Base-by-base conservation (phyloP, 1,284 basidiomycete species). In the Hypsizygus ulmarius region DNA sequence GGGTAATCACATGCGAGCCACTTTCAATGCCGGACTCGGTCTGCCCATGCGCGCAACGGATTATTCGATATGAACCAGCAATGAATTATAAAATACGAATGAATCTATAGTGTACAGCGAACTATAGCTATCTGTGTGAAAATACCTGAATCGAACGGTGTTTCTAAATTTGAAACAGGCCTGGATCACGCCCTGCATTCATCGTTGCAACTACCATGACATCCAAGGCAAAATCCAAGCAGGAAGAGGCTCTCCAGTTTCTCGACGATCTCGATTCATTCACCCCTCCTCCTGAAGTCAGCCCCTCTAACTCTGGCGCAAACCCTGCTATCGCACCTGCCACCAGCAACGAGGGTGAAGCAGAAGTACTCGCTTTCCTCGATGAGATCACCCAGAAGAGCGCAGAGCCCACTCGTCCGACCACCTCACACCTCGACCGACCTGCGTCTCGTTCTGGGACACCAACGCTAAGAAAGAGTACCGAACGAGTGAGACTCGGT, bases 371-470 rank as follows among this genome's bases (percentile, higher is more conserved):
- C 36, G 93, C 93, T 18, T 96, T 95, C 72, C 81, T 97, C 45
- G 92, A 97, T 67, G 92, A 96, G 67, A 92, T 96, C 59, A 93
- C 91, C 0, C 90, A 91, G 76, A 93, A 93, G 69, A 87, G 82
- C 64, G 75, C 84, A 3, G 88, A 89, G 57, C 85, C 87, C 3
- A 81, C 82, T 7, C 81, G 84, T 34, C 60, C 76, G 1, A 69
- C 81, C 21, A 68, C 77, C 25, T 65, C 76, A 15, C 74, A 77
- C 51, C 67, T 79, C 44, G 82, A 84, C 33, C 71, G 81, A 7
- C 81, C 82, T 2, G 61, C 71, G 39, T 87, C 86, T 30, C 77
- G 87, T 41, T 77, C 84, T 35, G 79, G 82, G 14, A 89, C 85
- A 1, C 87, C 86, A 1, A 79, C 82, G 4, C 64, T 90, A 34